phyloP scores from a whole-genome alignment of 2,329 filamentous ascomycete species.

The Xylaria sp. region DNA sequence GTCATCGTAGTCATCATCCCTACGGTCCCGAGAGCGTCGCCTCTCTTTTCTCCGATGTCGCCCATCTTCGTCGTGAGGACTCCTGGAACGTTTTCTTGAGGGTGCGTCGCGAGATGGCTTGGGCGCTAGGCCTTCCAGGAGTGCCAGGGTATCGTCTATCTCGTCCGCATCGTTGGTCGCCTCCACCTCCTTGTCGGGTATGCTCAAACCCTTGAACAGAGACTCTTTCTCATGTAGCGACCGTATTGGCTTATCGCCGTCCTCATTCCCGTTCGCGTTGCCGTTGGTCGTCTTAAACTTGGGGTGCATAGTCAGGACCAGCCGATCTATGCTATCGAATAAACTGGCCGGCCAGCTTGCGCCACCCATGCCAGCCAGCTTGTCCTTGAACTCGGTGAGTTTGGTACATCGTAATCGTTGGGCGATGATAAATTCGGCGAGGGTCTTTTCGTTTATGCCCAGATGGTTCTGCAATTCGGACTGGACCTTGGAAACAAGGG shows the following conservation, averaged over 20 bases:
- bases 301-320: conserved; percentile 91
- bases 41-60: conserved; percentile 52
- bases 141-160: conserved; percentile 91
- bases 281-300: conserved; percentile 71
- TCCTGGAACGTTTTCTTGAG: conserved; percentile 68
- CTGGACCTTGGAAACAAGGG: conserved; percentile 93
- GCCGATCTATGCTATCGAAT: conserved; percentile 88
- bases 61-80: conserved; percentile 59
- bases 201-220: conserved; percentile 88
- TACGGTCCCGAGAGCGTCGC: conserved; percentile 49
- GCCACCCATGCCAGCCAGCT: conserved; percentile 79
- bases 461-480: conserved; percentile 95
- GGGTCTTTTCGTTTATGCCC: conserved; percentile 90
- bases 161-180: conserved; percentile 65
- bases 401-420: conserved; percentile 81
- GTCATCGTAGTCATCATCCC: conserved; percentile 51
- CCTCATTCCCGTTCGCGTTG: conserved; percentile 56
- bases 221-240: conserved; percentile 78
- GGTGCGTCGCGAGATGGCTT: conserved; percentile 63
- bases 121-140: conserved; percentile 85
- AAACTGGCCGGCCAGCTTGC: conserved; percentile 86
- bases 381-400: conserved; percentile 78
- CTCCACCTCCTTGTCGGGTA: conserved; percentile 77
- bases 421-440: conserved; percentile 96
- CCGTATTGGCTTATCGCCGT: conserved; percentile 54